phyloP scores from a whole-genome alignment of 176 grass and related monocot genomes.

The Echinochloa phyllopogon region DNA sequence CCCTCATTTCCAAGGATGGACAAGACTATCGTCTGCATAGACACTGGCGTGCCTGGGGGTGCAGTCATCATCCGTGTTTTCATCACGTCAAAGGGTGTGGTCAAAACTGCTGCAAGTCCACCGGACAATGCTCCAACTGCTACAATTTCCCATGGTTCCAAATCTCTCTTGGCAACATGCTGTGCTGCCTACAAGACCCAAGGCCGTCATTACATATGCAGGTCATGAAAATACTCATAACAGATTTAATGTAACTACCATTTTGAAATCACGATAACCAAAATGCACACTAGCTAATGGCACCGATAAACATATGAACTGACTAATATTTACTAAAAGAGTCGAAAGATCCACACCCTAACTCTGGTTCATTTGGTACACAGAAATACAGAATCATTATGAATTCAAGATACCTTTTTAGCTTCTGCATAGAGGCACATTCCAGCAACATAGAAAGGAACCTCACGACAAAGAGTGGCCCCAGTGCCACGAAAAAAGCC shows the following conservation, averaged over 20 bases:
- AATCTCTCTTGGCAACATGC: slow-evolving; percentile 68
- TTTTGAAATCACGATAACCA: background rate
- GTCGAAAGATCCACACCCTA: background rate
- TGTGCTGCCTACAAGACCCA: slow-evolving; percentile 62
- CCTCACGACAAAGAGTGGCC: slow-evolving; percentile 94
- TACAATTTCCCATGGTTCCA: slow-evolving; percentile 92
- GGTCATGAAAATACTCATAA: background rate
- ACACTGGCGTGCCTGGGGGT: slow-evolving; percentile 73
- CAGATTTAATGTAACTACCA: background rate
- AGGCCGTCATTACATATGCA: slow-evolving; percentile 19
- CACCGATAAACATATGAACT: background rate
- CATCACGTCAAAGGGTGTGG: slow-evolving; percentile 97
- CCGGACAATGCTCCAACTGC: slow-evolving; percentile 85
- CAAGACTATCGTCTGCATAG: slow-evolving; percentile 87
- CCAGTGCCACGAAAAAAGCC: slow-evolving; percentile 97
- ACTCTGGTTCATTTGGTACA: background rate
- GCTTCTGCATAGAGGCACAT: slow-evolving; percentile 94
- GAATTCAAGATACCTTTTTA: slow-evolving; percentile 69
- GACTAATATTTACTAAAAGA: background rate
- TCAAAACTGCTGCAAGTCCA: slow-evolving; percentile 83
- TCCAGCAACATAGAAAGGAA: slow-evolving; percentile 97
- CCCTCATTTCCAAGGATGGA: slow-evolving; percentile 92
- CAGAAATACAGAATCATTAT: slow-evolving; percentile 1
- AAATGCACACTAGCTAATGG: background rate
- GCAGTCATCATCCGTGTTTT: slow-evolving; percentile 98